Base-by-base conservation (phyloP, 176 grass and related monocot genomes). In the Triticum monococcum region DNA sequence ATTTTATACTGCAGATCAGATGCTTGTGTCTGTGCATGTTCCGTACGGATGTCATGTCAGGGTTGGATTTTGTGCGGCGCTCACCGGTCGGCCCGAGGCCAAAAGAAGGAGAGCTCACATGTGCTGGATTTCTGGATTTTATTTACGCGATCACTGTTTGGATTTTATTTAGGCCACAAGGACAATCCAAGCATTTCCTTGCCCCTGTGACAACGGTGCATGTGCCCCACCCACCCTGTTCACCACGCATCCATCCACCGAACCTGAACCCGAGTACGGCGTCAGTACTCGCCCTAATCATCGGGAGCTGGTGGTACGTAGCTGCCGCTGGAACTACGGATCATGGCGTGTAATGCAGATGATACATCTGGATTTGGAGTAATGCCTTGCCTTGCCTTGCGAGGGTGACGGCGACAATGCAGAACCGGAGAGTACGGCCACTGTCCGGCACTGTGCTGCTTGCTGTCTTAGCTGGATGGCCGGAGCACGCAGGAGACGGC, bases 331-430 rank as follows among this genome's bases (percentile, higher is more conserved):
- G 74, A 50, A 22, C 16, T 32, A 20, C 16, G 11, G 16, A 54
- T 56, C 16, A 56, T 77, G 74, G 46, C 74, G 73, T 22, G 73
- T 32, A 75, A 75, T 28, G 72, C 72, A 75, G 23, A 75, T 24
- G 2, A 23, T 12, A 33, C 17, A 75, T 52, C 46, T 56, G 74
- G 17, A 77, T 54, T 46, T 9, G 45, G 73, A 31, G 73, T 8
- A 31, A 6, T 31, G 73, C 26, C 73, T 30, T 30, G 28, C 45
- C 11, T 30, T 2, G 41, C 41, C 41, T 43, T 69, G 48, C 8
- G 73, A 54, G 25, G 25, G 3, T 76, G 73, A 76, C 73, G 43
- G 45, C 45, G 45, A 76, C 73, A 76, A 5, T 11, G 73, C 73
- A 1, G 4, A 16, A 30, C 46, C 72, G 73, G 73, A 17, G 43